Conservation (phyloP, 768 basidiomycete species). For the Leucogyrophana mollusca region DNA sequence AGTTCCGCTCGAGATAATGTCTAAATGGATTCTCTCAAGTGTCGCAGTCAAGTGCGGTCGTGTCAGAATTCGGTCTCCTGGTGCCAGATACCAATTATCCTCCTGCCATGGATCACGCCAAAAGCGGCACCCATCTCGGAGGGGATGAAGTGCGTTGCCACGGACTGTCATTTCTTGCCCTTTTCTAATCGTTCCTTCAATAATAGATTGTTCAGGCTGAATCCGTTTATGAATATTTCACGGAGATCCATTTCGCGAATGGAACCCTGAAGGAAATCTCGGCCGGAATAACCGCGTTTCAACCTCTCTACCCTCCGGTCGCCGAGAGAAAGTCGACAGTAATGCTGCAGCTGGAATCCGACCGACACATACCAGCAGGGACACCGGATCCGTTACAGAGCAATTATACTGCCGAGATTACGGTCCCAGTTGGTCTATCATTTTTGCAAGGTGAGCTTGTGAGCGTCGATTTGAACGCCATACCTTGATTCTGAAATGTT, state of each 20-base stretch:
- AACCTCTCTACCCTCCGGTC: not conserved
- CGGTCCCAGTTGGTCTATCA: not conserved
- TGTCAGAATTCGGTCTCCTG: constrained; percentile 8
- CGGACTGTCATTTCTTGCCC: too few relatives aligned
- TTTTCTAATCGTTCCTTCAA: not conserved
- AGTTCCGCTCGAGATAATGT: not conserved
- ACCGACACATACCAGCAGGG: not conserved
- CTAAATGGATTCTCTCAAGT: not conserved
- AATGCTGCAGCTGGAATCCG: not conserved
- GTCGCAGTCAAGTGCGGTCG: not conserved
- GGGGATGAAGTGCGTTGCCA: not conserved
- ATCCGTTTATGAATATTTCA: constrained; percentile 18
- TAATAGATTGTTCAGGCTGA: constrained; percentile 1
- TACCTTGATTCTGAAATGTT: not conserved
- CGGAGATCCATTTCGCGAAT: constrained; percentile 12
- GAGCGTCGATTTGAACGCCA: not conserved
- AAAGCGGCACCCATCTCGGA: too few relatives aligned
- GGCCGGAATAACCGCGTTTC: constrained; percentile 4
- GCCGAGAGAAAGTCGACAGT: not conserved
- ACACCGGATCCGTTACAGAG: not conserved
- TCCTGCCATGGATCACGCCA: constrained; percentile 5
- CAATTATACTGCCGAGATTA: constrained; percentile 7
- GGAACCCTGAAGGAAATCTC: constrained; percentile 9
- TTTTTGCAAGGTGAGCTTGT: not conserved
- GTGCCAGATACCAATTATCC: constrained; percentile 22